Base-by-base conservation (phyloP, 345 rosid species). In the Boechera stricta region DNA sequence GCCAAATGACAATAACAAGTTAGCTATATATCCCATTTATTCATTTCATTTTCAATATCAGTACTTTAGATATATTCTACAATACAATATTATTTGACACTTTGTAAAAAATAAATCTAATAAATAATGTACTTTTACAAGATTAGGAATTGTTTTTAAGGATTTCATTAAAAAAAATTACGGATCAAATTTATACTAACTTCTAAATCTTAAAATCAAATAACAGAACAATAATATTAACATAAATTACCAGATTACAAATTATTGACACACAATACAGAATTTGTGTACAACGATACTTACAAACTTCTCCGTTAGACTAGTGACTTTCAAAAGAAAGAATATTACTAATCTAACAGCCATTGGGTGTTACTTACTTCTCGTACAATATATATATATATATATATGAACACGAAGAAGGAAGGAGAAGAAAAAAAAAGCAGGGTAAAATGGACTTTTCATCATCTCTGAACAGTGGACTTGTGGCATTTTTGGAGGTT, bases 331-430 rank as follows among this genome's bases (percentile, higher is more conserved):
- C 16, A 58, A 71, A 24, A 28, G 26, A 60, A 66, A 49, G 12
- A 35, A 33, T 10, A 21, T 1, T 1, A 33, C 16, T 41, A 31
- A 47, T 59, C 36, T 21, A 33, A 59, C 10, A 36, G n/a, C 38
- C 52, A 72, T 15, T 35, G n/a, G 75, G 35, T 51, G 38, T 35
- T 70, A 57, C 58, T 60, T 36, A 45, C 58, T 60, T 36, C 42
- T 61, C 51, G 63, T 36, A 41, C 44, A 41, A 41, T 47, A 21
- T 21, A 21, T 21, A 21, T 21, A 21, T 21, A 21, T 47, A 21
- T 21, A 21, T 21, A 21, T 21, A 21, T 21, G 1, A 21, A 21
- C 21, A 1, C 1, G 21, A 21, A 1, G 21, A 21, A 21, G 21
- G 21, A 21, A 21, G 1, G 21, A 21, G 21, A 1, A 21, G 21